A percentile compares a stretch with the other conserved stretches of the same genome.
These are phyloP conservation scores for Annona cherimola DNA, from an alignment of 164 flowering plant species.

Conservation along the genomic window DNA sequence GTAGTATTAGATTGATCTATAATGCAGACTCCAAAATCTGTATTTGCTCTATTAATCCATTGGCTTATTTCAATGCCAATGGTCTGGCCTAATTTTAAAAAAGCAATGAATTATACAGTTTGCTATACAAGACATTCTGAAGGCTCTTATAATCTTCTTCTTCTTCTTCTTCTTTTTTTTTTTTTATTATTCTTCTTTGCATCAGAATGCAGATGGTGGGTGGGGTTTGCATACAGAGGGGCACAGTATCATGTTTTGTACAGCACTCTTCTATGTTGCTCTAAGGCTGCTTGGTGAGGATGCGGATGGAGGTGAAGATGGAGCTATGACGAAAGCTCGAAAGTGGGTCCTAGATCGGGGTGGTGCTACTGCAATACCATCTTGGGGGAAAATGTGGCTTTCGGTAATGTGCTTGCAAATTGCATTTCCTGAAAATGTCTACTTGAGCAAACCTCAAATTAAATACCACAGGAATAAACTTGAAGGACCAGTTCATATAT, in stretches of 20 bases:
- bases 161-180: background rate
- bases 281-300: constrained; percentile 61
- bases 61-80: too few species aligned
- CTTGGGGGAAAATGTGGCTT: constrained; percentile 73
- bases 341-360: constrained; percentile 64
- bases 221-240: constrained; percentile 89
- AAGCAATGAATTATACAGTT: too few species aligned
- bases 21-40: too few species aligned
- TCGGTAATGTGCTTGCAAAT: too few species aligned
- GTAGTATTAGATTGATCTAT: too few species aligned
- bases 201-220: constrained; percentile 77
- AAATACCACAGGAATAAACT: too few species aligned
- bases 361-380: constrained; percentile 38
- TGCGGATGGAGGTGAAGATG: constrained; percentile 36
- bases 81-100: too few species aligned
- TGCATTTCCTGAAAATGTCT: too few species aligned
- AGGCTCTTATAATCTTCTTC: background rate
- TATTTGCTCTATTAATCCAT: too few species aligned
- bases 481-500: too few species aligned
- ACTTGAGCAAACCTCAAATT: too few species aligned
- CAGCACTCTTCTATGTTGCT: constrained; percentile 46
- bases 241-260: constrained; percentile 61
- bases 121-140: background rate
- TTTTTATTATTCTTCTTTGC: background rate
- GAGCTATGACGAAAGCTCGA: constrained; percentile 36